A percentile compares a stretch with the other conserved stretches of the same genome.
Evolutionary conservation across 2,329 filamentous ascomycete species (phyloP).

Genomic region (Sporothrix brasiliensis): DNA sequence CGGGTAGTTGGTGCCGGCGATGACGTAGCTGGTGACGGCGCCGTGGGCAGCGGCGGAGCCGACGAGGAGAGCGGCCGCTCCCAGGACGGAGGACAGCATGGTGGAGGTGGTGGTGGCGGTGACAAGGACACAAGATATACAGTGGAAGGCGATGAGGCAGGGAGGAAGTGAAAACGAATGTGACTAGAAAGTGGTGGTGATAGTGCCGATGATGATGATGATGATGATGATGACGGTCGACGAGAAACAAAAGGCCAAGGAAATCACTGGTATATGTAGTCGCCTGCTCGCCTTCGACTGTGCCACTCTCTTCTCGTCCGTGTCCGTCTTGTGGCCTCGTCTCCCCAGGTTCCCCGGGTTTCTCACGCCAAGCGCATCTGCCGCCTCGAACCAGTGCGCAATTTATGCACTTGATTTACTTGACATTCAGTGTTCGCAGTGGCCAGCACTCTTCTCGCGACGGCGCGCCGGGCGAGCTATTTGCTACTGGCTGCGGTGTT

Average conservation of each 20-base stretch:
- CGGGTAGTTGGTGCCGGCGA: conserved; percentile 39
- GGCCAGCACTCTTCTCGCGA: background rate
- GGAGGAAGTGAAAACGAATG: background rate
- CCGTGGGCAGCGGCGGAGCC: conserved; percentile 42
- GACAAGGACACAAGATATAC: too few relatives aligned
- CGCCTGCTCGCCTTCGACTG: background rate
- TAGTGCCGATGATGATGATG: background rate
- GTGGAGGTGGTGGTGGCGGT: background rate
- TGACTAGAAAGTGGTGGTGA: background rate
- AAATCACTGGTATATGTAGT: background rate
- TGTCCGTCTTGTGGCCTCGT: background rate
- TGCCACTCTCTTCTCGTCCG: background rate
- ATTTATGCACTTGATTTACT: background rate
- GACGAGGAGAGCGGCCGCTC: conserved; percentile 40
- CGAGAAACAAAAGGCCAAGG: background rate
- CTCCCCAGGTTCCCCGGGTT: conserved; percentile 20
- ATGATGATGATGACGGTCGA: too few relatives aligned
- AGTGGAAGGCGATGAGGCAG: background rate
- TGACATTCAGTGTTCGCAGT: background rate
- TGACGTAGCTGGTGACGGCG: conserved; percentile 42
- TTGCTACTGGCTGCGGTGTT: conserved; percentile 1
- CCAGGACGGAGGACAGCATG: conserved; percentile 35
- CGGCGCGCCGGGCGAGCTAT: background rate
- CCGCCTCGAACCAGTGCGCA: conserved; percentile 1
- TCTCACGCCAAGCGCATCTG: conserved; percentile 18